These are phyloP conservation scores for Amanita pallidorosea DNA, from an alignment of 768 basidiomycete genomes.

Conservation along the genomic window DNA sequence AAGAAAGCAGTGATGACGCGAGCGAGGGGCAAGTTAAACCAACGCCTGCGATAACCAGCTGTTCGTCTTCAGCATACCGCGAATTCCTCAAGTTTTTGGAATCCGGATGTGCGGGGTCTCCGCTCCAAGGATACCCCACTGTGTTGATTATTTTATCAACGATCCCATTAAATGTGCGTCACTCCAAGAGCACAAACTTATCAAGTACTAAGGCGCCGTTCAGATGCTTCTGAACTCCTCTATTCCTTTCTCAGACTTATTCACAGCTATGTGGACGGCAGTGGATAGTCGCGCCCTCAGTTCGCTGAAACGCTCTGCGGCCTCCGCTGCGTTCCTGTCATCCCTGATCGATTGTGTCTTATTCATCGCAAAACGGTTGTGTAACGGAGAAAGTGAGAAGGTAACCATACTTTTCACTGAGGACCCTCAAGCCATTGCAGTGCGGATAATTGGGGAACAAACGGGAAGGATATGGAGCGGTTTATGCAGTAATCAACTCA, in stretches of 20 bases:
- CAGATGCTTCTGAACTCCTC: constrained; percentile 1
- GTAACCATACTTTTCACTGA: not conserved
- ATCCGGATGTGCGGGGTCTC: constrained; percentile 69
- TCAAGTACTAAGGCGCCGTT: not conserved
- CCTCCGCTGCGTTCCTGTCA: constrained; percentile 55
- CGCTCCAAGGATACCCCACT: constrained; percentile 72
- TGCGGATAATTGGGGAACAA: constrained; percentile 31
- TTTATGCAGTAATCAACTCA: constrained; percentile 30
- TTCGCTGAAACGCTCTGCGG: constrained; percentile 38
- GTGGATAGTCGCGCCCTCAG: constrained; percentile 57
- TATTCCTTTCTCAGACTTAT: constrained; percentile 38
- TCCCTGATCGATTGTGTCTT: constrained; percentile 61
- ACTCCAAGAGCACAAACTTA: not conserved
- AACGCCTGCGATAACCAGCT: not conserved
- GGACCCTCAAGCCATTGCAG: constrained; percentile 5
- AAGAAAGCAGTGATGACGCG: constrained; percentile 17
- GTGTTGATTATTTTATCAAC: constrained; percentile 77
- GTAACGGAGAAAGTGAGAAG: not conserved
- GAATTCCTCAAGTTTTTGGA: constrained; percentile 76
- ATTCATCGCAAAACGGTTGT: constrained; percentile 37
- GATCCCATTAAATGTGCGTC: constrained; percentile 56
- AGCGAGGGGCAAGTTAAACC: not conserved
- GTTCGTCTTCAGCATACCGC: constrained; percentile 38
- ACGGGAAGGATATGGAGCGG: constrained; percentile 39
- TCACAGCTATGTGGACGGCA: constrained; percentile 77